Conservation (phyloP, 257 asterid genomes). For the Leptodermis oblonga region DNA sequence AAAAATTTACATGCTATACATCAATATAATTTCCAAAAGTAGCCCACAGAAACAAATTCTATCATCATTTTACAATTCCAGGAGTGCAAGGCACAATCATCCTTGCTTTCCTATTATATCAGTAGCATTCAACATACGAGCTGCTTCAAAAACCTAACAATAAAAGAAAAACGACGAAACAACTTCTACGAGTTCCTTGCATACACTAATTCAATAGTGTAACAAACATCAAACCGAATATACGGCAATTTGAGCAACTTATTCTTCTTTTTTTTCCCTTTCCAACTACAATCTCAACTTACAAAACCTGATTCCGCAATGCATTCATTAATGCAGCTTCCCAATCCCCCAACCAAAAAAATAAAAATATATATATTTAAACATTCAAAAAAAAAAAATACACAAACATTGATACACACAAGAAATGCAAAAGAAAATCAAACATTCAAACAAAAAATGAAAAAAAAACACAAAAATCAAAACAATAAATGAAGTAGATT, state of each 20-base stretch:
- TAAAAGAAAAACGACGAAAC: neutral
- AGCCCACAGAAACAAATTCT: neutral
- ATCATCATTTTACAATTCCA: neutral
- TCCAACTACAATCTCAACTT: neutral
- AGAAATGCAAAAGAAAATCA: neutral
- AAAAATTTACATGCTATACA: neutral
- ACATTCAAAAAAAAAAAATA: neutral
- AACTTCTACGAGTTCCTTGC: too few species aligned
- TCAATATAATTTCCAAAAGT: neutral
- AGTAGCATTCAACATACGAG: neutral
- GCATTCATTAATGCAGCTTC: neutral
- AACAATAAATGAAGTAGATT: slow-evolving; percentile 2
- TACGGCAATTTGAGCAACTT: neutral
- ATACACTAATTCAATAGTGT: neutral
- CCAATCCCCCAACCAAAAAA: neutral
- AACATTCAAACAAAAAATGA: neutral
- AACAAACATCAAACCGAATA: neutral
- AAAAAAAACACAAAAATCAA: neutral
- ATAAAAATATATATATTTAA: neutral
- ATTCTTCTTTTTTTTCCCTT: too few species aligned
- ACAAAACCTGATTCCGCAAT: too few species aligned
- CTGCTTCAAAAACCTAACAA: neutral
- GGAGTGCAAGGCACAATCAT: neutral
- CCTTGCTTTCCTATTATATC: neutral
- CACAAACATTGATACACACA: neutral